Percentiles rank a stretch among this genome's conserved stretches.
Evolutionary conservation across 2,329 filamentous ascomycete species (phyloP).

Genomic region (Pseudopyricularia javanii): DNA sequence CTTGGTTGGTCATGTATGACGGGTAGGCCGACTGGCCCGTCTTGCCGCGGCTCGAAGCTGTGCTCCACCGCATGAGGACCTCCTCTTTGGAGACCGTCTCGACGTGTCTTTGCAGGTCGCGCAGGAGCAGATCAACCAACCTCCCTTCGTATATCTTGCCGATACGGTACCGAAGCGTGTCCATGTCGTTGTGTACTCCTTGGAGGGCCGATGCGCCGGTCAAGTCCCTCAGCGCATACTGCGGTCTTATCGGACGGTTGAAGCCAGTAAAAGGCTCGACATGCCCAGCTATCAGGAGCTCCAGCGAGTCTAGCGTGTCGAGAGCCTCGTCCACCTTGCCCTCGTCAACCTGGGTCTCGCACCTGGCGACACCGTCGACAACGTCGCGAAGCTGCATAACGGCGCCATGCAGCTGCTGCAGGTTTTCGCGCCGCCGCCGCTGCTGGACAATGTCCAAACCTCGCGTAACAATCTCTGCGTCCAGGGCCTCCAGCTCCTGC

Average conservation of each 20-base stretch:
- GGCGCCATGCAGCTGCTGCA: constrained; percentile 69
- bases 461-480: constrained; percentile 74
- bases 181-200: constrained; percentile 66
- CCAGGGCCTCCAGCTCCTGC: constrained; percentile 66
- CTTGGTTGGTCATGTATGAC: constrained; percentile 63
- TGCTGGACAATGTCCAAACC: constrained; percentile 80
- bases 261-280: constrained; percentile 22
- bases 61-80: constrained; percentile 77
- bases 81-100: constrained; percentile 57
- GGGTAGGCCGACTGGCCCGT: constrained; percentile 61
- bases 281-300: constrained; percentile 69
- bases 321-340: constrained; percentile 77
- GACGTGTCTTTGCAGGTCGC: constrained; percentile 70
- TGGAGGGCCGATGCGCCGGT: constrained; percentile 67
- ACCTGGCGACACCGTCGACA: constrained; percentile 60
- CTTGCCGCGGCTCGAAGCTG: constrained; percentile 59
- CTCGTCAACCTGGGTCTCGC: constrained; percentile 69
- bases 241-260: neutral
- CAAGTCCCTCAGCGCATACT: constrained; percentile 49
- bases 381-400: constrained; percentile 74
- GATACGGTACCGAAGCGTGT: constrained; percentile 64
- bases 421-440: constrained; percentile 69
- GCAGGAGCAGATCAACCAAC: constrained; percentile 66
- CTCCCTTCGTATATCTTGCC: constrained; percentile 76
- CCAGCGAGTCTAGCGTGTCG: constrained; percentile 63